These are phyloP conservation scores for Daedaleopsis sinensis DNA, from an alignment of 768 basidiomycete species.

Conservation along the genomic window DNA sequence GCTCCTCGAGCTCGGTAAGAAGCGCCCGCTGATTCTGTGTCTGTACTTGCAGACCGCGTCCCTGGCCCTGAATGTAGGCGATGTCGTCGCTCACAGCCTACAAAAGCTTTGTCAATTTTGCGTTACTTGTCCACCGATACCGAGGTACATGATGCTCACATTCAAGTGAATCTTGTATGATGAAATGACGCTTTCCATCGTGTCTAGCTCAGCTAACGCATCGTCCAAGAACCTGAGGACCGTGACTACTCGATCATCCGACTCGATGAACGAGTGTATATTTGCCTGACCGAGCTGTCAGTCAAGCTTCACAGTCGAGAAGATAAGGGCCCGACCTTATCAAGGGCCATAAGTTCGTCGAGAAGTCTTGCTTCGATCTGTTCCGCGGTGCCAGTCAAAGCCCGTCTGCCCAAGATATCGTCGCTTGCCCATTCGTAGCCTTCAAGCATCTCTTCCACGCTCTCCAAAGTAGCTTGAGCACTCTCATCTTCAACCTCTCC, in stretches of 20 bases:
- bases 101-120: neutral
- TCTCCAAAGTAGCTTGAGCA: constrained; percentile 80
- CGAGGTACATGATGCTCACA: constrained; percentile 47
- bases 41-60: constrained; percentile 95
- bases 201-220: constrained; percentile 85
- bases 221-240: constrained; percentile 91
- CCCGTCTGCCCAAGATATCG: constrained; percentile 67
- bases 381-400: constrained; percentile 77
- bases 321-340: constrained; percentile 63
- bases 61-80: constrained; percentile 92
- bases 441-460: constrained; percentile 98
- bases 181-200: constrained; percentile 85
- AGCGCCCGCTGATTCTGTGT: constrained; percentile 92
- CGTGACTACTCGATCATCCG: constrained; percentile 85
- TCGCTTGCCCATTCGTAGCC: constrained; percentile 97
- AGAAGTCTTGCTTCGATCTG: constrained; percentile 88
- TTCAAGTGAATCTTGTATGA: constrained; percentile 97
- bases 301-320: neutral
- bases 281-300: constrained; percentile 65
- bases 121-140: neutral
- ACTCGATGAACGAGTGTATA: constrained; percentile 95
- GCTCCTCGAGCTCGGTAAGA: constrained; percentile 81
- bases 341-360: constrained; percentile 90
- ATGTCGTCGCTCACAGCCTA: constrained; percentile 97
- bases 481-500: constrained; percentile 48